phyloP scores from a whole-genome alignment of 768 basidiomycete genomes.

The Tulasnella sp. region DNA sequence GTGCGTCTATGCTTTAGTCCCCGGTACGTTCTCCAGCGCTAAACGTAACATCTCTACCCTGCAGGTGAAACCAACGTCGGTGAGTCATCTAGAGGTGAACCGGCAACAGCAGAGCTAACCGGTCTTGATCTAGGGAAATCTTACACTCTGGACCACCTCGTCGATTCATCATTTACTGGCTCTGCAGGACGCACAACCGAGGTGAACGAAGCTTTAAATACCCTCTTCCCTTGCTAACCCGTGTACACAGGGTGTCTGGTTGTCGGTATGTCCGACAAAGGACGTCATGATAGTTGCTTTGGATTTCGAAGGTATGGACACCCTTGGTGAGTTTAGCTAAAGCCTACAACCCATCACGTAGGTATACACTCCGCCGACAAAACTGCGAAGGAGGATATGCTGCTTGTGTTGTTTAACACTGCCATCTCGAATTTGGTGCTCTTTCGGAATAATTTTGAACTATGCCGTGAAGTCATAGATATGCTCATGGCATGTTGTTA shows the following conservation, averaged over 20 bases:
- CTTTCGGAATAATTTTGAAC: slow-evolving; percentile 53
- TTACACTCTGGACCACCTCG: slow-evolving; percentile 46
- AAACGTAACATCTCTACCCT: too few species aligned
- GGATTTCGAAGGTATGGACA: slow-evolving; percentile 45
- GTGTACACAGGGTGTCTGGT: slow-evolving; percentile 44
- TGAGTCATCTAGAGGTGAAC: too few species aligned
- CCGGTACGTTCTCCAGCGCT: too few species aligned
- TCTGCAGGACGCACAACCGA: slow-evolving; percentile 23
- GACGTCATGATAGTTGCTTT: slow-evolving; percentile 43
- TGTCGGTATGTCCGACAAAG: slow-evolving; percentile 50
- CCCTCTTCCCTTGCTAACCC: neutral
- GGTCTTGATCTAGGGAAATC: slow-evolving; percentile 50
- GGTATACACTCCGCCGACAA: slow-evolving; percentile 54
- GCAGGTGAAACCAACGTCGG: too few species aligned
- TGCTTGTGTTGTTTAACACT: slow-evolving; percentile 52
- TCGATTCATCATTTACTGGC: slow-evolving; percentile 53
- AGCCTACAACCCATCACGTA: too few species aligned
- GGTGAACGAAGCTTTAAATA: neutral
- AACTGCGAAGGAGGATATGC: slow-evolving; percentile 48
- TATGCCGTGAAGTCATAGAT: slow-evolving; percentile 46
- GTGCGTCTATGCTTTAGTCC: too few species aligned
- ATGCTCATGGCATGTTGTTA: slow-evolving; percentile 40
- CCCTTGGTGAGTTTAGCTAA: too few species aligned
- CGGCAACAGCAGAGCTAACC: too few species aligned
- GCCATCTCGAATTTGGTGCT: slow-evolving; percentile 52